These are phyloP conservation scores for Claviceps humidiphila DNA, from an alignment of 2,329 filamentous ascomycete species.

Conservation along the genomic window DNA sequence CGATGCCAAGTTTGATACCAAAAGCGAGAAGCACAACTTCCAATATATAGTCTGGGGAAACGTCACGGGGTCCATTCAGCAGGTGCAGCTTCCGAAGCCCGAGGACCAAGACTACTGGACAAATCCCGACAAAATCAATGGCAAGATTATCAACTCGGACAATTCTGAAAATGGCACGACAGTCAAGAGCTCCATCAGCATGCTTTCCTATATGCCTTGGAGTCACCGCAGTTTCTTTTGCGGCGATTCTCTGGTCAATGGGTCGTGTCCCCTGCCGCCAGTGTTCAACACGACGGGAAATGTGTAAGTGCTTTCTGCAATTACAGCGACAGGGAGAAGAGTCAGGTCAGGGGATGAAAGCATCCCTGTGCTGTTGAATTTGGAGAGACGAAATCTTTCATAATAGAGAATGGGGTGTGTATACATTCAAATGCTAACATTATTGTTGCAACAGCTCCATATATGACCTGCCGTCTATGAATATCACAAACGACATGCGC, in stretches of 20 bases:
- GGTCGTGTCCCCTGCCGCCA: slow-evolving; percentile 61
- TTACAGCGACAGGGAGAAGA: too few species aligned
- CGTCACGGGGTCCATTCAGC: slow-evolving; percentile 58
- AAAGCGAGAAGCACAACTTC: slow-evolving; percentile 48
- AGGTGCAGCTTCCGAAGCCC: slow-evolving; percentile 44
- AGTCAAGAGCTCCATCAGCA: slow-evolving; percentile 55
- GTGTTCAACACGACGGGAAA: slow-evolving; percentile 39
- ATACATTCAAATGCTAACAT: neutral
- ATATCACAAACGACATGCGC: slow-evolving; percentile 57
- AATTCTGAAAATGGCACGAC: slow-evolving; percentile 55
- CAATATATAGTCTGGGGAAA: slow-evolving; percentile 80
- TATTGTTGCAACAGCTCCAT: neutral
- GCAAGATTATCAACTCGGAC: slow-evolving; percentile 64
- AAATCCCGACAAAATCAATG: slow-evolving; percentile 44
- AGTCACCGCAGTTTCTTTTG: slow-evolving; percentile 52
- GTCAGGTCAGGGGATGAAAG: too few species aligned
- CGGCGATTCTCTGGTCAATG: slow-evolving; percentile 41
- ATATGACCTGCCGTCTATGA: slow-evolving; percentile 54
- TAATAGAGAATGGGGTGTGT: neutral
- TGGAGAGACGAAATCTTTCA: neutral
- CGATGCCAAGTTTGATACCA: slow-evolving; percentile 58
- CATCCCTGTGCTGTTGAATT: too few species aligned
- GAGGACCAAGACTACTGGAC: slow-evolving; percentile 47
- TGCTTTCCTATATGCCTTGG: slow-evolving; percentile 66
- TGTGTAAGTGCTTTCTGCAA: slow-evolving; percentile 2